These are phyloP conservation scores for Mortierella sp. DNA, from an alignment of 371 early-diverging fungal genomes.

Conservation along the genomic window DNA sequence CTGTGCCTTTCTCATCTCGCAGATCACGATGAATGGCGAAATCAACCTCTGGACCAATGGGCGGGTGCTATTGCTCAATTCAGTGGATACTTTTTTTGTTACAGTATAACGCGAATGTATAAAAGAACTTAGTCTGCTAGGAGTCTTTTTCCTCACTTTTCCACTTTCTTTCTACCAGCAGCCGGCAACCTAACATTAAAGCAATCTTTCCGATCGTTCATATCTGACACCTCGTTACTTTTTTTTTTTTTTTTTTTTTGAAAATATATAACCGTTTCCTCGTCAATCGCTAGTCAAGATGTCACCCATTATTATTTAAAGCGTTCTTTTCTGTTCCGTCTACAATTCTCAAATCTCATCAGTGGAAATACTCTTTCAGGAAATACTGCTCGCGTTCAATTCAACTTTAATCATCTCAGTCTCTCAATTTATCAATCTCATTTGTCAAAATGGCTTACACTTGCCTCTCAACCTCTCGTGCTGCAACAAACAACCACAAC, in stretches of 20 bases:
- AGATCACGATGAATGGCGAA: constrained; percentile 14
- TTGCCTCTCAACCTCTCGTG: constrained; percentile 26
- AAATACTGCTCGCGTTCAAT: neutral
- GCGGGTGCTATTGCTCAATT: neutral
- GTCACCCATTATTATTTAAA: constrained; percentile 42
- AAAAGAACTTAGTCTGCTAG: no score
- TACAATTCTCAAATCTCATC: constrained; percentile 12
- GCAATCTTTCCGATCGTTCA: neutral
- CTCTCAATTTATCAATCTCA: neutral
- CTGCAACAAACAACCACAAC: constrained; percentile 24
- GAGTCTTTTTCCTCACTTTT: neutral
- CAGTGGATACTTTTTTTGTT: neutral
- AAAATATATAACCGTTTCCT: neutral
- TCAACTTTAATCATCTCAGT: neutral
- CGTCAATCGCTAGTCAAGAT: constrained; percentile 21
- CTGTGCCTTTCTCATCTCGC: neutral
- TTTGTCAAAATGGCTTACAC: constrained; percentile 25
- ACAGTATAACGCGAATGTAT: no score
- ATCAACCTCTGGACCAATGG: constrained; percentile 6
- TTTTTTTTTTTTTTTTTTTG: constrained; percentile 6
- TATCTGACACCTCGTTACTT: neutral
- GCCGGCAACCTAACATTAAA: neutral
- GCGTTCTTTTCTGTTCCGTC: constrained; percentile 1
- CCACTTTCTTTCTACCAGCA: neutral
- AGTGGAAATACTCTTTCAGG: neutral